Conservation (phyloP, 148 eudicot species). For the Nepenthes gracilis region DNA sequence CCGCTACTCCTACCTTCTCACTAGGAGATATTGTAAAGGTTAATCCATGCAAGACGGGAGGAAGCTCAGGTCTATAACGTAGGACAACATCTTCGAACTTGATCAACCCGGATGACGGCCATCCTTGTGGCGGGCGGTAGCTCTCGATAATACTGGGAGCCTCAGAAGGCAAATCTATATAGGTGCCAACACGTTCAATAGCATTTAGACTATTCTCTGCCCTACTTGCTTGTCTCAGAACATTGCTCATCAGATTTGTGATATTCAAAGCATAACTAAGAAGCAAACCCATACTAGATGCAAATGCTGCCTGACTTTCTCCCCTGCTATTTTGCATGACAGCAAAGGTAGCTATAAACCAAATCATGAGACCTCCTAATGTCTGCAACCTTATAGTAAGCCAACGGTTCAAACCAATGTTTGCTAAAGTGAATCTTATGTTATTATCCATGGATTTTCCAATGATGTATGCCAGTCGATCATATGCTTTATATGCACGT, state of each 20-base stretch:
- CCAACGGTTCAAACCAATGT: constrained; percentile 47
- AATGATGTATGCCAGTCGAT: constrained; percentile 32
- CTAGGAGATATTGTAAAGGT: constrained; percentile 39
- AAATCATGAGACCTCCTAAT: constrained; percentile 52
- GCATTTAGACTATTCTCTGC: constrained; percentile 62
- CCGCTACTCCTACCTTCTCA: constrained; percentile 63
- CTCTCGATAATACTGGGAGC: constrained; percentile 30
- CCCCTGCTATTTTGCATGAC: constrained; percentile 39
- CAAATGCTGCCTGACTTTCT: constrained; percentile 36
- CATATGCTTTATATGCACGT: constrained; percentile 59
- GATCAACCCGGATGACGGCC: constrained; percentile 42
- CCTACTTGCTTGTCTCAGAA: constrained; percentile 45
- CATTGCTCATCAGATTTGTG: constrained; percentile 39
- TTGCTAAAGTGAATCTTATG: constrained; percentile 34
- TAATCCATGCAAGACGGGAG: constrained; percentile 34
- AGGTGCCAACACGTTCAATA: constrained; percentile 55
- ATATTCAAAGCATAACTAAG: constrained; percentile 56
- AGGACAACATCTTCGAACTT: constrained; percentile 33
- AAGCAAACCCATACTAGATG: constrained; percentile 53
- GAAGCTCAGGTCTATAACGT: constrained; percentile 47
- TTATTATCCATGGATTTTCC: constrained; percentile 57
- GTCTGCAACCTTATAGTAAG: constrained; percentile 46
- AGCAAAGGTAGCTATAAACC: constrained; percentile 58
- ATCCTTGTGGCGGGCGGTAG: constrained; percentile 40
- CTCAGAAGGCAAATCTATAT: constrained; percentile 51